A percentile compares a stretch with the other conserved stretches of the same genome.
Evolutionary conservation across 2,329 filamentous ascomycete genomes (phyloP).

Genomic region (Penicillium expansum): DNA sequence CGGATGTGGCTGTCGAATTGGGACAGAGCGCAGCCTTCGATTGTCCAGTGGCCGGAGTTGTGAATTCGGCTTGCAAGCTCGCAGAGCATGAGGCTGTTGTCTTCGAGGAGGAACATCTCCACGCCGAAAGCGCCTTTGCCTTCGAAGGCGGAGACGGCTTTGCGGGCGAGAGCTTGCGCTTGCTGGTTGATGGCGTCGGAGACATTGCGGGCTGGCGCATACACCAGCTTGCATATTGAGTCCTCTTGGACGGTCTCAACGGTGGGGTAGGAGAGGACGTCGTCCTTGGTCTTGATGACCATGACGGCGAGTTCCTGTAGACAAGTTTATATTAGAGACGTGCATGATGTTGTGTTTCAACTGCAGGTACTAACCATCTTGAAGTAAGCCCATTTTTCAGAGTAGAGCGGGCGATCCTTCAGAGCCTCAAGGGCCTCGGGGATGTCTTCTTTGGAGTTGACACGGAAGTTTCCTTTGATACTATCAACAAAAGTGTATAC

Average conservation of each 20-base stretch:
- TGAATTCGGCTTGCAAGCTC: conserved; percentile 82
- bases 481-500: conserved; percentile 6
- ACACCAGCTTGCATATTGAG: conserved; percentile 90
- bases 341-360: background rate
- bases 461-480: conserved; percentile 60
- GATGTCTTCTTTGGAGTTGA: conserved; percentile 59
- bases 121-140: conserved; percentile 94
- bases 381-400: conserved; percentile 86
- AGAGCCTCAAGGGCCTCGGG: conserved; percentile 67
- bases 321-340: conserved; percentile 5
- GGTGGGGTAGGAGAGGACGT: conserved; percentile 72
- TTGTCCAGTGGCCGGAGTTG: conserved; percentile 94
- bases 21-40: conserved; percentile 83
- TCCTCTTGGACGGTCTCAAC: conserved; percentile 96
- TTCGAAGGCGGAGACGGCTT: conserved; percentile 75
- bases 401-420: conserved; percentile 70
- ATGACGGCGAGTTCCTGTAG: conserved; percentile 78
- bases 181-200: conserved; percentile 57
- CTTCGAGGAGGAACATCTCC: conserved; percentile 83
- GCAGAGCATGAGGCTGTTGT: conserved; percentile 73
- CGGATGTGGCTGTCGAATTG: conserved; percentile 90
- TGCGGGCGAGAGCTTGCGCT: conserved; percentile 73
- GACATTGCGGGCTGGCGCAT: conserved; percentile 75
- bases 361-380: conserved; percentile 50
- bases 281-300: conserved; percentile 84